Base-by-base conservation (phyloP, 495 filamentous ascomycete species). In the Penicillium paradoxum region DNA sequence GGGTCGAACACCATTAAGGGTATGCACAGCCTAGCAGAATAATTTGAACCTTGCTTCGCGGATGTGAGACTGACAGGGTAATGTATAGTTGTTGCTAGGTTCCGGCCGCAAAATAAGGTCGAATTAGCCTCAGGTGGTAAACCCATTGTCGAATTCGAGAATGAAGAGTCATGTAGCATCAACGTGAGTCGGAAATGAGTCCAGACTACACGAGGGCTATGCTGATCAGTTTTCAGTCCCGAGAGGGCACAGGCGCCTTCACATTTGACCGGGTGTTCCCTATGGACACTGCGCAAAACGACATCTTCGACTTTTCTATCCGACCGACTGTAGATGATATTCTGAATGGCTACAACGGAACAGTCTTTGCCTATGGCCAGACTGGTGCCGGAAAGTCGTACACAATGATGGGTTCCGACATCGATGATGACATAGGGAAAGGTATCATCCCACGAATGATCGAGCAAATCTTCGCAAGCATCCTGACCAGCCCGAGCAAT, bases 361-460 rank as follows among this genome's bases (percentile, higher is more conserved):
- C 95, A 29, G 93, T 98, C 45, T 97, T 98, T 66, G 93, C 93
- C 56, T 98, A 98, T 67, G 93, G 93, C 67, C 93, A 98, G 77
- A 98, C 93, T 1, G 93, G 93, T 69, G 91, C 95, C 5, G 93
- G 93, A 71, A 98, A 98, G 75, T 97, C 93, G 14, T 97, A 91
- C 69, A 97, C 91, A 0, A 98, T 98, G 93, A 98, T 97, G 93
- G 91, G 91, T 47, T 86, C 84, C 19, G 91, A 92, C 73, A 97
- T 97, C 68, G 93, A 95, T 60, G 89, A 97, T 70, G 88, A 91
- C 0, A 78, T 83, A 47, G 83, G 83, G 57, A 90, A 89, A 69
- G 93, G 93, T 78, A 89, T 98, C 24, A 98, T 96, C 59, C 93
- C 93, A 30, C 86, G 93, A 57, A 98, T 98, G 57, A 89, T 97